A percentile compares a stretch with the other conserved stretches of the same genome.
Conservation (phyloP, 441 rosid genomes). For the Corymbia calophylla region DNA sequence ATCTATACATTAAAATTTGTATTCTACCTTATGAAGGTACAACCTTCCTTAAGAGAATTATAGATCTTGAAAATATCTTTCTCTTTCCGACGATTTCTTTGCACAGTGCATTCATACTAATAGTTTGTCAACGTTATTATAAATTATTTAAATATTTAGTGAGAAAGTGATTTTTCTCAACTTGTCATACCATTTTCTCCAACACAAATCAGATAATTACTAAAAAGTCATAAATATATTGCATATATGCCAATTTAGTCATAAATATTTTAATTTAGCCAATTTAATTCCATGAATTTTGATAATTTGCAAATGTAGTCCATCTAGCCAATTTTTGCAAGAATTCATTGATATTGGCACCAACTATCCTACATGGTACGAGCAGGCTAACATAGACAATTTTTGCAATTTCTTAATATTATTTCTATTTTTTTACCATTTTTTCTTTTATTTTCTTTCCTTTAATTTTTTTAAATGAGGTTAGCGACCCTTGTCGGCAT, state of each 20-base stretch:
- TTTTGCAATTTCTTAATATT: background rate
- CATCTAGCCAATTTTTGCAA: fast-evolving
- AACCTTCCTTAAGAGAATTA: background rate
- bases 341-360: fast-evolving
- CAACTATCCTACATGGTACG: fast-evolving
- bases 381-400: fast-evolving
- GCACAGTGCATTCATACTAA: background rate
- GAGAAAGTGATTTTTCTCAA: background rate
- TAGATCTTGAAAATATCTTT: background rate
- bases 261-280: fast-evolving
- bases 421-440: no score
- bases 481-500: fast-evolving
- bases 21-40: background rate
- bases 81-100: background rate
- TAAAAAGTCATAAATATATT: background rate
- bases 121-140: background rate
- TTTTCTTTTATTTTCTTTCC: background rate
- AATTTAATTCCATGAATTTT: background rate
- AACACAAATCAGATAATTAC: fast-evolving
- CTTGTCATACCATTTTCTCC: background rate
- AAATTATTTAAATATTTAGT: background rate
- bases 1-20: background rate
- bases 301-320: background rate
- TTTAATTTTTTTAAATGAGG: background rate
- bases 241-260: background rate